A percentile compares a stretch with the other conserved stretches of the same genome.
Evolutionary conservation across 129 eudicot genomes (phyloP).

Genomic region (Deinandra increscens): DNA sequence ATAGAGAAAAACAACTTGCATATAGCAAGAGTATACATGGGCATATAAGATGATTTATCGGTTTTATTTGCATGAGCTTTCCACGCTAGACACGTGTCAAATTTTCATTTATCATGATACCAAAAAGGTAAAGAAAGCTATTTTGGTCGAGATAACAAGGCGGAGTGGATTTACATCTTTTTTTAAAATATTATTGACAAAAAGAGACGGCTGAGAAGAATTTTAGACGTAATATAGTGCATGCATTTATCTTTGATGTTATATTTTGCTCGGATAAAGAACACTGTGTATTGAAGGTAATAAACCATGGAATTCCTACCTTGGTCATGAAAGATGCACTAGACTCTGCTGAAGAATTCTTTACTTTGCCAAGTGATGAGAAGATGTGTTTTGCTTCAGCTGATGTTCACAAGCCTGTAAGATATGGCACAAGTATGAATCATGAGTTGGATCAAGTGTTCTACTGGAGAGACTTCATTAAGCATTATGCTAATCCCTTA

Average conservation of each 20-base stretch:
- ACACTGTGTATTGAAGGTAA: constrained; percentile 41
- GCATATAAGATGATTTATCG: constrained; percentile 11
- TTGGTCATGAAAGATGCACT: constrained; percentile 46
- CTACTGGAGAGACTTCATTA: constrained; percentile 73
- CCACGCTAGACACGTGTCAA: constrained; percentile 18
- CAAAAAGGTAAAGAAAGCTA: constrained; percentile 15
- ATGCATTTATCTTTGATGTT: constrained; percentile 15
- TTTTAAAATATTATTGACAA: not conserved
- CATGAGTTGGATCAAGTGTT: constrained; percentile 46
- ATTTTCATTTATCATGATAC: constrained; percentile 9
- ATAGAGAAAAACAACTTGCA: not conserved
- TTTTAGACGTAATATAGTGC: constrained; percentile 18
- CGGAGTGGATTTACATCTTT: constrained; percentile 10
- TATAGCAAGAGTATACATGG: not conserved
- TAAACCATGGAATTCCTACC: constrained; percentile 62
- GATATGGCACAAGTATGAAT: constrained; percentile 79
- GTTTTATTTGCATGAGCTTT: constrained; percentile 20
- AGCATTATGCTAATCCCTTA: constrained; percentile 62
- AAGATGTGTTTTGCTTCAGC: constrained; percentile 53
- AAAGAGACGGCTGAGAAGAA: not conserved
- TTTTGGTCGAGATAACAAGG: constrained; percentile 10
- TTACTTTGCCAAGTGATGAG: constrained; percentile 47
- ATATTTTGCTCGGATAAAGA: constrained; percentile 17
- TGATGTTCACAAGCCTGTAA: constrained; percentile 56
- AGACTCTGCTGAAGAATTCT: constrained; percentile 57